Evolutionary conservation across 495 filamentous ascomycete genomes (phyloP).

Genomic region (Penicillium salamii): DNA sequence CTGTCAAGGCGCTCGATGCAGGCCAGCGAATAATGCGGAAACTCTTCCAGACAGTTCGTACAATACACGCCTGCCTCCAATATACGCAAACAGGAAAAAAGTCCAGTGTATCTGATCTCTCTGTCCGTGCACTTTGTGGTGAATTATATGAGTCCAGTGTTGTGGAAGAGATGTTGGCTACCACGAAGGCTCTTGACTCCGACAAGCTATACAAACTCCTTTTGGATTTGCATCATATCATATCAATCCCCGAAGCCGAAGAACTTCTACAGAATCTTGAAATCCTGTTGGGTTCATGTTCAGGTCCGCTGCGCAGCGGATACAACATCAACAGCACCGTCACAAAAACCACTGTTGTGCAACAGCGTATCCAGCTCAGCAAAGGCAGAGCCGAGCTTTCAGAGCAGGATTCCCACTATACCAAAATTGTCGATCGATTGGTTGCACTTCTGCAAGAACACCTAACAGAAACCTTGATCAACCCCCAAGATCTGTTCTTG

Average conservation of each 20-base stretch:
- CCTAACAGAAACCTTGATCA: constrained; percentile 51
- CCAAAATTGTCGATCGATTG: constrained; percentile 67
- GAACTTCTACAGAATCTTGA: constrained; percentile 29
- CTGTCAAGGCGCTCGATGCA: constrained; percentile 26
- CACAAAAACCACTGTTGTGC: constrained; percentile 78
- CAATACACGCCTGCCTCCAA: constrained; percentile 44
- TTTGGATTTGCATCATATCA: constrained; percentile 13
- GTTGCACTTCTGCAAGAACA: constrained; percentile 51
- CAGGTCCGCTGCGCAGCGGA: constrained; percentile 64
- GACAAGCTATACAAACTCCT: constrained; percentile 25
- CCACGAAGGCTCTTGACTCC: constrained; percentile 51
- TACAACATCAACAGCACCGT: constrained; percentile 69
- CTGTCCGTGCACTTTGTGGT: constrained; percentile 55
- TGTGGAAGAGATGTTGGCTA: constrained; percentile 53
- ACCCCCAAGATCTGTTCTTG: constrained; percentile 63
- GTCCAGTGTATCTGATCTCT: constrained; percentile 49
- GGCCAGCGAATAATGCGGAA: constrained; percentile 42
- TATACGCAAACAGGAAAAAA: constrained; percentile 37
- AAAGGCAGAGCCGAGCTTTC: constrained; percentile 74
- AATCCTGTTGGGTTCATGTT: constrained; percentile 35
- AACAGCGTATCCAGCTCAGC: constrained; percentile 82
- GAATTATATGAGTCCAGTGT: constrained; percentile 49
- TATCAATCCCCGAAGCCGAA: constrained; percentile 11
- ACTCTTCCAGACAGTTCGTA: constrained; percentile 44
- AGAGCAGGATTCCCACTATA: constrained; percentile 72